Conservation (phyloP, 2,329 filamentous ascomycete genomes). For the Dothideomycetes sp. region DNA sequence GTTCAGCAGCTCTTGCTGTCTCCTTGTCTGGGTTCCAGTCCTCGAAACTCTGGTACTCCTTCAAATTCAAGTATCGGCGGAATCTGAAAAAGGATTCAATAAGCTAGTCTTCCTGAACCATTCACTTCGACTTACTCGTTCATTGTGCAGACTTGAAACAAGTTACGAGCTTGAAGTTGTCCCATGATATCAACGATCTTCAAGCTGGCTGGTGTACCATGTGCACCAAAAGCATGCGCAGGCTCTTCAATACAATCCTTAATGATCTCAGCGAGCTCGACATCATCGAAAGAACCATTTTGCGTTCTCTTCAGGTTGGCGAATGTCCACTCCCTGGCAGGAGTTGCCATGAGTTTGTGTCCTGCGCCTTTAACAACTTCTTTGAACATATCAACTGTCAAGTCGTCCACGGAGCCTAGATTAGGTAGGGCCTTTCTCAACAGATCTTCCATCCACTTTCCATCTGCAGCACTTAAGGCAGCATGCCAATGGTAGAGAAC, state of each 20-base stretch:
- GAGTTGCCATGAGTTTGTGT: conserved; percentile 23
- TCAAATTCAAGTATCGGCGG: conserved; percentile 25
- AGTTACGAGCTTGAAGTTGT: conserved; percentile 32
- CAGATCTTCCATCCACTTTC: conserved; percentile 34
- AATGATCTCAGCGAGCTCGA: conserved; percentile 33
- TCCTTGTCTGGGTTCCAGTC: conserved; percentile 26
- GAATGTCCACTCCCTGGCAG: conserved; percentile 31
- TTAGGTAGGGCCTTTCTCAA: conserved; percentile 24
- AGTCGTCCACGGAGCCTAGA: conserved; percentile 31
- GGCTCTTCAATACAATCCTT: conserved; percentile 38
- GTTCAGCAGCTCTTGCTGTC: conserved; percentile 27
- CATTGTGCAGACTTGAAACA: conserved; percentile 41
- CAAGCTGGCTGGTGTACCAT: conserved; percentile 35
- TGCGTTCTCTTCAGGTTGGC: conserved; percentile 26
- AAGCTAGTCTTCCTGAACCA: neutral
- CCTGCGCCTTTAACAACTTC: conserved; percentile 29
- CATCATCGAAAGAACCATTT: conserved; percentile 33
- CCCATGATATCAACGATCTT: conserved; percentile 39
- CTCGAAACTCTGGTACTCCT: conserved; percentile 24
- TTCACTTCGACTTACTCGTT: conserved; percentile 32
- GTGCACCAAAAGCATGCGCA: conserved; percentile 39
- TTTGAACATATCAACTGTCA: conserved; percentile 31
- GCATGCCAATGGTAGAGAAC: conserved; percentile 39
- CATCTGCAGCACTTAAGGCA: conserved; percentile 33
- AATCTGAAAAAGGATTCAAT: conserved; percentile 15